Evolutionary conservation across 2,329 filamentous ascomycete genomes (phyloP).

Genomic region (Diaporthe sp.): DNA sequence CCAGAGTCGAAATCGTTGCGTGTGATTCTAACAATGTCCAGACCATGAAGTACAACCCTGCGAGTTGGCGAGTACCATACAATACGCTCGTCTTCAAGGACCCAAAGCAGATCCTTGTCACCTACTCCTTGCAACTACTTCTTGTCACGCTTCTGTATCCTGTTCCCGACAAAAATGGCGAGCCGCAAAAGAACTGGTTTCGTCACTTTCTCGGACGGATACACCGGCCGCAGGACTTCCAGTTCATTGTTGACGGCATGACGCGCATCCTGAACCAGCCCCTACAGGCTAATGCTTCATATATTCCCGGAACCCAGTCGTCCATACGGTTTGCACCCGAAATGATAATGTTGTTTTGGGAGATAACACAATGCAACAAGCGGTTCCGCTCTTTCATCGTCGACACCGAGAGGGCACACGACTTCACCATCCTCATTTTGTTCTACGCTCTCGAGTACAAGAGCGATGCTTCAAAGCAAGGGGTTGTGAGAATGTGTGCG

Average conservation of each 20-base stretch:
- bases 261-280: slow-evolving; percentile 92
- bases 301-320: slow-evolving; percentile 86
- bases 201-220: slow-evolving; percentile 91
- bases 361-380: slow-evolving; percentile 97
- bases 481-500: slow-evolving; percentile 96
- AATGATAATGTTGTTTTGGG: slow-evolving; percentile 98
- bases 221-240: slow-evolving; percentile 95
- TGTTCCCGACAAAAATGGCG: slow-evolving; percentile 80
- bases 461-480: slow-evolving; percentile 87
- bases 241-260: slow-evolving; percentile 97
- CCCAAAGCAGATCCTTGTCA: slow-evolving; percentile 89
- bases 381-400: slow-evolving; percentile 97
- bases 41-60: slow-evolving; percentile 96
- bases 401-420: slow-evolving; percentile 92
- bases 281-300: slow-evolving; percentile 88
- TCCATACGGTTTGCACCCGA: slow-evolving; percentile 91
- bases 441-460: slow-evolving; percentile 96
- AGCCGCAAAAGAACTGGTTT: slow-evolving; percentile 88
- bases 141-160: slow-evolving; percentile 88
- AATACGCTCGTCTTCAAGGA: slow-evolving; percentile 94
- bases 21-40: slow-evolving; percentile 52
- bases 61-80: slow-evolving; percentile 93
- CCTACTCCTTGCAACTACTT: slow-evolving; percentile 92
- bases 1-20: not conserved
- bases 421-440: slow-evolving; percentile 90